Conservation (phyloP, 2,329 filamentous ascomycete species). For the Fusarium sp. region DNA sequence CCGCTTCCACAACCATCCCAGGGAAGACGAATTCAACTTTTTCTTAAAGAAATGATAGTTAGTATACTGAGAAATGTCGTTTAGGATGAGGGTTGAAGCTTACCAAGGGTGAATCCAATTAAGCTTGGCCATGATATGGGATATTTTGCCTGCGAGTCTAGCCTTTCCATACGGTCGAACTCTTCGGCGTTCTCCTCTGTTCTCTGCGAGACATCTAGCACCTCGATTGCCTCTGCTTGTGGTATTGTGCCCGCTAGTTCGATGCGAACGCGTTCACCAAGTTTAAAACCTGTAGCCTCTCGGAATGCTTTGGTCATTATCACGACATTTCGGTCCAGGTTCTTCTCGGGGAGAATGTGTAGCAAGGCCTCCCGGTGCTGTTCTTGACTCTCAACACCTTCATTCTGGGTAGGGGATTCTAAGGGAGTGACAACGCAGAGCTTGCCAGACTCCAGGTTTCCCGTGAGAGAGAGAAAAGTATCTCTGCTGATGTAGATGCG, state of each 20-base stretch:
- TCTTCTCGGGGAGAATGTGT: constrained; percentile 64
- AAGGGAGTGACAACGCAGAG: constrained; percentile 53
- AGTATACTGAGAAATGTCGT: background rate
- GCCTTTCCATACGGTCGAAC: constrained; percentile 9
- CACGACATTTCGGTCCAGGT: constrained; percentile 72
- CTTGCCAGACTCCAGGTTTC: constrained; percentile 54
- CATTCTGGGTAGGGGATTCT: constrained; percentile 11
- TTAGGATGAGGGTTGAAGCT: background rate
- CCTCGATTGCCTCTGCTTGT: constrained; percentile 65
- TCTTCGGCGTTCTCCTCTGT: constrained; percentile 17
- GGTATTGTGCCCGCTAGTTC: constrained; percentile 64
- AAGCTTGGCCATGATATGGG: constrained; percentile 49
- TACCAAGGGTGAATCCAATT: constrained; percentile 48
- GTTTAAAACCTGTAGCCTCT: constrained; percentile 75
- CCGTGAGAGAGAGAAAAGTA: constrained; percentile 55
- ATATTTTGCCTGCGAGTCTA: constrained; percentile 43
- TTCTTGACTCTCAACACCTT: constrained; percentile 24
- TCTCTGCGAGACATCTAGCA: constrained; percentile 64
- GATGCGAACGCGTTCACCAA: constrained; percentile 73
- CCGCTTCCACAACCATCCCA: constrained; percentile 75
- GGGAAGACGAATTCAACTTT: constrained; percentile 74
- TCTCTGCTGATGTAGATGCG: constrained; percentile 60
- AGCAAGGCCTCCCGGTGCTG: constrained; percentile 56
- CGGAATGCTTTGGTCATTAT: constrained; percentile 80
- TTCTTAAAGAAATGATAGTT: constrained; percentile 49